Conservation (phyloP, 495 filamentous ascomycete species). For the Talaromyces liani region DNA sequence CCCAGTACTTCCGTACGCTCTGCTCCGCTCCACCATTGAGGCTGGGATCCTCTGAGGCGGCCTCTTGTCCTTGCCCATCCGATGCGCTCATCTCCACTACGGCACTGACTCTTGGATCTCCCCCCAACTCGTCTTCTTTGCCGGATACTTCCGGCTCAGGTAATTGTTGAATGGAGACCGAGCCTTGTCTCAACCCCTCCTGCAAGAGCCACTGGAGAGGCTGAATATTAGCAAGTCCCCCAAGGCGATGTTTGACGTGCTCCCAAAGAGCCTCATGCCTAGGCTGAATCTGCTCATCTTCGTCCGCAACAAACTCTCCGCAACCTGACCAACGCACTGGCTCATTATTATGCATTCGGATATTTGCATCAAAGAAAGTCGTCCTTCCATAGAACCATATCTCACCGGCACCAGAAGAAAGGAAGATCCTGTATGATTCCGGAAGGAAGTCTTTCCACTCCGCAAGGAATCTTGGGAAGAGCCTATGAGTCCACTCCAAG, state of each 20-base stretch:
- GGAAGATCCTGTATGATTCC: conserved; percentile 22
- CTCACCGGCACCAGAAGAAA: conserved; percentile 18
- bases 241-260: background rate
- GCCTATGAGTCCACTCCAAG: conserved; percentile 19
- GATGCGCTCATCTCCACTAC: background rate
- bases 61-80: background rate
- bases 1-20: background rate
- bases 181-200: background rate
- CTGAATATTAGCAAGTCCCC: background rate
- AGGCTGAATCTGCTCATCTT: conserved; percentile 5
- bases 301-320: conserved; percentile 5
- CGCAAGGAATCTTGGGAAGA: conserved; percentile 35
- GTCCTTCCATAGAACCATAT: conserved; percentile 14
- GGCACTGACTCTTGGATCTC: background rate
- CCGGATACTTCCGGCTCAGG: background rate
- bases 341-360: conserved; percentile 9
- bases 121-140: background rate
- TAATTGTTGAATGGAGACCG: background rate
- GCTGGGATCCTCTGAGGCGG: background rate
- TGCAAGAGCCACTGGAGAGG: background rate
- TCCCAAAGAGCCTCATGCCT: background rate
- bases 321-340: conserved; percentile 14
- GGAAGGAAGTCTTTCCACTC: conserved; percentile 46
- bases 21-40: background rate
- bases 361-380: background rate